Evolutionary conservation across 768 basidiomycete species (phyloP).

Genomic region (Leccinum subtestaceum): DNA sequence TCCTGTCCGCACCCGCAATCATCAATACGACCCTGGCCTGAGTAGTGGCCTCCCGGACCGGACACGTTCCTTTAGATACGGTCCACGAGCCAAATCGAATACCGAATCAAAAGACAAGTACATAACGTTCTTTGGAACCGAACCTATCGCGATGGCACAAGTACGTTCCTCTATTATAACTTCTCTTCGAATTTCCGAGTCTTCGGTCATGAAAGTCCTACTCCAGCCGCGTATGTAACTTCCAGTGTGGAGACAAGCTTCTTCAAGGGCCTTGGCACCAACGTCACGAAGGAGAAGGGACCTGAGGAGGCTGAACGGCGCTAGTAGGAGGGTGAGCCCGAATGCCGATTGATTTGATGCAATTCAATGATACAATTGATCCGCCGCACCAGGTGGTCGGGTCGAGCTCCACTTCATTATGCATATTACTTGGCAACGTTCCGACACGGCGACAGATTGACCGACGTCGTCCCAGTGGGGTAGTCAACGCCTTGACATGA

Average conservation of each 20-base stretch:
- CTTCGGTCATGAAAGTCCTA: background rate
- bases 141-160: no score
- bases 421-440: background rate
- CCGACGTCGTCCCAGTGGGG: background rate
- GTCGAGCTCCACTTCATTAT: background rate
- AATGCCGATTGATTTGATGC: background rate
- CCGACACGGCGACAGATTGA: background rate
- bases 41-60: no score
- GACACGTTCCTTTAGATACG: no score
- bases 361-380: background rate
- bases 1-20: no score
- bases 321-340: background rate
- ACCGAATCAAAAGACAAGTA: no score
- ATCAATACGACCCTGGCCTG: no score
- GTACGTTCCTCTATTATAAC: no score
- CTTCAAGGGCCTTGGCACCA: no score
- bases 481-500: background rate
- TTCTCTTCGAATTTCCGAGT: no score
- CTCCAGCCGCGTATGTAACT: background rate
- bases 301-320: no score
- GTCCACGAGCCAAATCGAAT: no score
- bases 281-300: background rate
- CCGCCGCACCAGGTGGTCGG: background rate
- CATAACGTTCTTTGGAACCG: no score
- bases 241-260: background rate